phyloP scores from a whole-genome alignment of 1,284 basidiomycete species.

The Neonothopanus nambi region DNA sequence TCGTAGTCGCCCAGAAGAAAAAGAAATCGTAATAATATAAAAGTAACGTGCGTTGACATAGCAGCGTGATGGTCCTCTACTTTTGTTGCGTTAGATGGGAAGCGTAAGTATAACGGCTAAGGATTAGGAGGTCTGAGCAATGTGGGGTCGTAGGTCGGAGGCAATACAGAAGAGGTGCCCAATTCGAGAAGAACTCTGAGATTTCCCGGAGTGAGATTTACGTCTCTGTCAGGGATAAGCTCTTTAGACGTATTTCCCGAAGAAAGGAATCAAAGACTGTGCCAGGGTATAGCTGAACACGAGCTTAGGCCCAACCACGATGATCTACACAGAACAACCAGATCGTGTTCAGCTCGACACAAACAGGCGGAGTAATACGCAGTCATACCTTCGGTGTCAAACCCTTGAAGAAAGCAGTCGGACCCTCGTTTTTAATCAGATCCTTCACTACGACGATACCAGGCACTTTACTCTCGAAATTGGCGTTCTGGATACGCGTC shows the following conservation, averaged over 20 bases:
- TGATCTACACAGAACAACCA: slow-evolving; percentile 55
- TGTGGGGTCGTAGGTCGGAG: too few species aligned
- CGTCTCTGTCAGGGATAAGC: neutral
- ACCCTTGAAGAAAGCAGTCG: slow-evolving; percentile 93
- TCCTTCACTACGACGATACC: slow-evolving; percentile 89
- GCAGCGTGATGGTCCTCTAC: too few species aligned
- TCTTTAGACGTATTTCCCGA: slow-evolving; percentile 85
- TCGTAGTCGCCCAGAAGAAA: too few species aligned
- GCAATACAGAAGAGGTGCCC: too few species aligned
- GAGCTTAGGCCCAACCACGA: slow-evolving; percentile 97
- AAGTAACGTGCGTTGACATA: too few species aligned
- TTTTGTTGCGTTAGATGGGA: too few species aligned
- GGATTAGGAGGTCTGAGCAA: too few species aligned
- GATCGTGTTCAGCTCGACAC: neutral
- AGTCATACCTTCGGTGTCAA: slow-evolving; percentile 84
- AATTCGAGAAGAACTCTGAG: too few species aligned
- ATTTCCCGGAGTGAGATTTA: too few species aligned
- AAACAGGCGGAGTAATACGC: neutral
- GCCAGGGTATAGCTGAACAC: slow-evolving; percentile 98
- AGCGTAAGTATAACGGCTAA: too few species aligned
- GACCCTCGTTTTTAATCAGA: slow-evolving; percentile 86
- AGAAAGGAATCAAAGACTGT: slow-evolving; percentile 93
- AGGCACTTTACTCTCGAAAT: slow-evolving; percentile 91
- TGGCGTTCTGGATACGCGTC: slow-evolving; percentile 97
- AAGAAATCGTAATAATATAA: too few species aligned